Conservation (phyloP, 2,329 filamentous ascomycete species). For the Fusarium sterilihyphosum region DNA sequence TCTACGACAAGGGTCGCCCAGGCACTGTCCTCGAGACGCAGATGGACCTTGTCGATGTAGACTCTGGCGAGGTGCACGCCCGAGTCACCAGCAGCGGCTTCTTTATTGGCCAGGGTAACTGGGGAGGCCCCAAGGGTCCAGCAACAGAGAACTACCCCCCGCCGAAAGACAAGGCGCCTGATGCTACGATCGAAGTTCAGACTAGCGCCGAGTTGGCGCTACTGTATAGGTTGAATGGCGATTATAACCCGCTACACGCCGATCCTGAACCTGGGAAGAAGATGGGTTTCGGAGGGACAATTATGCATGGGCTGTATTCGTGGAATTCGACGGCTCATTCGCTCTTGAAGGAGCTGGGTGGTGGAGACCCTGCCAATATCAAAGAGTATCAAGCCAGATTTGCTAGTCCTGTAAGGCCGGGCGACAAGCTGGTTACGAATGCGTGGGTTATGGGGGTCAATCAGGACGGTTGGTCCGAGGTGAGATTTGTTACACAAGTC, state of each 20-base stretch:
- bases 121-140: constrained; percentile 54
- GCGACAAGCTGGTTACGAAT: constrained; percentile 54
- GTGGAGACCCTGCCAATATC: constrained; percentile 52
- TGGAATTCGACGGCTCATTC: constrained; percentile 59
- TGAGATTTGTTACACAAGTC: constrained; percentile 6
- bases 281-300: constrained; percentile 57
- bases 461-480: not conserved
- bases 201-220: constrained; percentile 53
- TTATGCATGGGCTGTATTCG: constrained; percentile 58
- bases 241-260: constrained; percentile 60
- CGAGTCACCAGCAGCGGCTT: constrained; percentile 53
- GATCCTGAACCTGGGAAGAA: constrained; percentile 53
- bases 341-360: constrained; percentile 52
- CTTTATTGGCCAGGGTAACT: constrained; percentile 58
- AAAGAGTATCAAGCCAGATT: constrained; percentile 57
- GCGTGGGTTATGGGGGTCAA: constrained; percentile 51
- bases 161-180: constrained; percentile 47
- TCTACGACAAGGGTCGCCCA: constrained; percentile 54
- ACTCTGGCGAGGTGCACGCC: constrained; percentile 51
- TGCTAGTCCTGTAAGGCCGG: constrained; percentile 58
- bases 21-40: constrained; percentile 50
- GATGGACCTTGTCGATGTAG: constrained; percentile 51
- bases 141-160: constrained; percentile 45
- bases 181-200: constrained; percentile 50
- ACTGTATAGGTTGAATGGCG: constrained; percentile 57